These are phyloP conservation scores for Microdochium paspali DNA, from an alignment of 2,329 filamentous ascomycete genomes.

Conservation along the genomic window DNA sequence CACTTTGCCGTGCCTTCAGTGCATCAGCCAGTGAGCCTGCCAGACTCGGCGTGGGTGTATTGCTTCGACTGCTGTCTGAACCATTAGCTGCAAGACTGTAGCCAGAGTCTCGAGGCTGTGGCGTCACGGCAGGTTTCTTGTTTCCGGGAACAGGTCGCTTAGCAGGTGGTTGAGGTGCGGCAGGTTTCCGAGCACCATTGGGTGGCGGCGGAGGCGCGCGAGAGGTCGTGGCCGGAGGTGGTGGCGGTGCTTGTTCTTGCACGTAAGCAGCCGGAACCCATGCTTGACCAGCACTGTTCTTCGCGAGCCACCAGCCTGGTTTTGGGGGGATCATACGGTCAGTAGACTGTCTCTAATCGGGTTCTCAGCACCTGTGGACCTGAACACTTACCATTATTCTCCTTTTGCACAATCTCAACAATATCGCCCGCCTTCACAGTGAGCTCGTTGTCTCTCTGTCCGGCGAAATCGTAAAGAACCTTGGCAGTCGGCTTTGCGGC, in stretches of 20 bases:
- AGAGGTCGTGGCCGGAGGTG: slow-evolving; percentile 52
- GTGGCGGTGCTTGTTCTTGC: slow-evolving; percentile 62
- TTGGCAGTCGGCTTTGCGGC: slow-evolving; percentile 71
- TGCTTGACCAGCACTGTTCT: slow-evolving; percentile 63
- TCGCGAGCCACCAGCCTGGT: slow-evolving; percentile 91
- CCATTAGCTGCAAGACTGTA: slow-evolving; percentile 53
- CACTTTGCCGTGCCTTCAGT: slow-evolving; percentile 65
- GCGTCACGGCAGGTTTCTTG: slow-evolving; percentile 53
- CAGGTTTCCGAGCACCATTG: slow-evolving; percentile 50
- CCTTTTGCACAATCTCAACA: slow-evolving; percentile 86
- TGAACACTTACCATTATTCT: slow-evolving; percentile 82
- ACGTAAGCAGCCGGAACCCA: slow-evolving; percentile 95
- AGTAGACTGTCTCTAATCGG: too few species aligned
- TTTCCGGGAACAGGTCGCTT: slow-evolving; percentile 67
- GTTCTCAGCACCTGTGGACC: too few species aligned
- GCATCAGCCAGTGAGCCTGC: slow-evolving; percentile 70
- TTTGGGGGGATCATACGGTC: too few species aligned
- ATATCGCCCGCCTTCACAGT: slow-evolving; percentile 71
- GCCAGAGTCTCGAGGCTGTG: slow-evolving; percentile 63
- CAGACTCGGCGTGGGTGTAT: slow-evolving; percentile 62
- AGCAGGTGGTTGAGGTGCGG: slow-evolving; percentile 66
- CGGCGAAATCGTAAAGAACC: slow-evolving; percentile 85
- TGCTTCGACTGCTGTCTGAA: slow-evolving; percentile 55
- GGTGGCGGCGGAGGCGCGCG: slow-evolving; percentile 59
- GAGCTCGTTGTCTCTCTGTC: slow-evolving; percentile 77